phyloP scores from a whole-genome alignment of 768 basidiomycete species.

The Lentinula detonsa region DNA sequence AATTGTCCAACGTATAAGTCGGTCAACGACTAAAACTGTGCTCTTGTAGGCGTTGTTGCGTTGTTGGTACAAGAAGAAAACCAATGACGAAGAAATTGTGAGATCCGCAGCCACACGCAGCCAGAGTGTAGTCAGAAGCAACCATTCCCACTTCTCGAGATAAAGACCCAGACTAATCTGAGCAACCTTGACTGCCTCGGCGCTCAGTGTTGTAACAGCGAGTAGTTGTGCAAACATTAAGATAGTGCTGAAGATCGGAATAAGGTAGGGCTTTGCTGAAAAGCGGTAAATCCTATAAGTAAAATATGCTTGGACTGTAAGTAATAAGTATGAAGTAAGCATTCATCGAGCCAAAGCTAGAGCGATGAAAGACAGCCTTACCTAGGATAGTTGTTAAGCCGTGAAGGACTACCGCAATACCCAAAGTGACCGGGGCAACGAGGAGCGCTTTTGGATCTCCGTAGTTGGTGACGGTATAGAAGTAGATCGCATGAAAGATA shows the following conservation, averaged over 20 bases:
- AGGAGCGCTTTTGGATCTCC: background rate
- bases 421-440: background rate
- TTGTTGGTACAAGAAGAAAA: background rate
- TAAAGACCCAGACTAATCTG: background rate
- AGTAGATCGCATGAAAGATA: constrained; percentile 2
- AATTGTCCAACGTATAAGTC: background rate
- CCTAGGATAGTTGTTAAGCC: background rate
- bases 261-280: background rate
- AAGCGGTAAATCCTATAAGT: constrained; percentile 1
- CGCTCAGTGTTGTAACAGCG: background rate
- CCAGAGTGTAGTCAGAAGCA: constrained; percentile 1
- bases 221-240: constrained; percentile 3
- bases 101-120: constrained; percentile 3
- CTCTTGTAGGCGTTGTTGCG: constrained; percentile 2
- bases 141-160: constrained; percentile 5
- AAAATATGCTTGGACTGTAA: constrained; percentile 1
- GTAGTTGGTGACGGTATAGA: background rate
- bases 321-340: background rate
- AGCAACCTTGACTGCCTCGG: background rate
- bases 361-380: background rate
- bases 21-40: constrained; percentile 1
- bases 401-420: constrained; percentile 1
- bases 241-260: background rate
- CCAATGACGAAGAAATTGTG: background rate
- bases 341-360: background rate